Percentiles rank a stretch among this genome's conserved stretches.
Evolutionary conservation across 371 early-diverging fungal genomes (phyloP).

Genomic region (Mortierella sp.): DNA sequence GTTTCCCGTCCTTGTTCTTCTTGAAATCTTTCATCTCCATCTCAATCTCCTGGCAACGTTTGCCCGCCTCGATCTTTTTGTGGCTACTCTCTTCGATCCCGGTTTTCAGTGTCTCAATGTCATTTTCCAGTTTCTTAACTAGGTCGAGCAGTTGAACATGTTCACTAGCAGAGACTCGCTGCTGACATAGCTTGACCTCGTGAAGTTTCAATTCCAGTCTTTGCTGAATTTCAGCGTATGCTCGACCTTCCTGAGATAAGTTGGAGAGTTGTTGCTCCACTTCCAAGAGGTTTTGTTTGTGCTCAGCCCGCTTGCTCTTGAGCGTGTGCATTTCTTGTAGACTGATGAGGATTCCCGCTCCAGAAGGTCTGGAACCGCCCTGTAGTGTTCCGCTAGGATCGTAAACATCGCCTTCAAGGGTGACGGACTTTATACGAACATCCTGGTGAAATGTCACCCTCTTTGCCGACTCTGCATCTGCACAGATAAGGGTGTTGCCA

Average conservation of each 20-base stretch:
- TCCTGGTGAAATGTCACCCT: constrained; percentile 87
- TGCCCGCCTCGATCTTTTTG: constrained; percentile 57
- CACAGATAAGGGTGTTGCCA: constrained; percentile 93
- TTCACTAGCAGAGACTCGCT: constrained; percentile 76
- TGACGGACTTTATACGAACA: constrained; percentile 90
- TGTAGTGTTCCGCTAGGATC: constrained; percentile 98
- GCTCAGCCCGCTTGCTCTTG: constrained; percentile 59
- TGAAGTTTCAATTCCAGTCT: constrained; percentile 78
- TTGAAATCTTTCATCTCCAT: constrained; percentile 91
- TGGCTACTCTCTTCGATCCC: constrained; percentile 56
- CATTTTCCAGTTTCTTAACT: constrained; percentile 53
- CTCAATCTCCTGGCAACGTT: constrained; percentile 71
- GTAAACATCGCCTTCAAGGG: constrained; percentile 98
- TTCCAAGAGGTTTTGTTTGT: constrained; percentile 58
- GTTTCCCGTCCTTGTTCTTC: constrained; percentile 82
- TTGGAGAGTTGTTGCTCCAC: constrained; percentile 60
- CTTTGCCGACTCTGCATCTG: constrained; percentile 89
- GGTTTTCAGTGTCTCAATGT: constrained; percentile 58
- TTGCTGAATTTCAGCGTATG: constrained; percentile 63
- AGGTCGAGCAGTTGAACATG: constrained; percentile 65
- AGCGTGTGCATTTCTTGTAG: constrained; percentile 74
- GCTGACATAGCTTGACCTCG: constrained; percentile 75
- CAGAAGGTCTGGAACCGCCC: constrained; percentile 92
- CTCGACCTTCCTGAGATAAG: constrained; percentile 55
- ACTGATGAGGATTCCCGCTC: constrained; percentile 80